A percentile compares a stretch with the other conserved stretches of the same genome.
Conservation (phyloP, 1,284 basidiomycete species). For the Pseudozyma thailandica region DNA sequence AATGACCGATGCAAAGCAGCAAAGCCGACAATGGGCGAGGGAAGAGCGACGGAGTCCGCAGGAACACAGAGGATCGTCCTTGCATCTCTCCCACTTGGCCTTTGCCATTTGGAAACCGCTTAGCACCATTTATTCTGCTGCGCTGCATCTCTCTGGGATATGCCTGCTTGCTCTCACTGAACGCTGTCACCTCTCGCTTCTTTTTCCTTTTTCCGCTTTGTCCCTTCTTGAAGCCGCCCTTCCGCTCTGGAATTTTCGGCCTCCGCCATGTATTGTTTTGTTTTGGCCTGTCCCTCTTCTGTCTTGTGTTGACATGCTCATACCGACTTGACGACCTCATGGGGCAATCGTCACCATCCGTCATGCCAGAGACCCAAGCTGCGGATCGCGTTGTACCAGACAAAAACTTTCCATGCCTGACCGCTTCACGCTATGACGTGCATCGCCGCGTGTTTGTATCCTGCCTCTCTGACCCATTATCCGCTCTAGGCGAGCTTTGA, state of each 20-base stretch:
- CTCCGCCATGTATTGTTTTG: too few relatives aligned
- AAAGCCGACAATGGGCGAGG: background rate
- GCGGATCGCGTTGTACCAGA: slow-evolving; percentile 1
- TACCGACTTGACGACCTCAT: too few relatives aligned
- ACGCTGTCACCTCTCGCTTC: too few relatives aligned
- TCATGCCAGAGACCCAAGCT: background rate
- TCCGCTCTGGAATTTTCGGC: background rate
- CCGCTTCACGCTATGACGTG: slow-evolving; percentile 3
- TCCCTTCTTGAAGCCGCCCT: background rate
- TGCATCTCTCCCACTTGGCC: slow-evolving; percentile 3
- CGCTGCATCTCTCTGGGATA: too few relatives aligned
- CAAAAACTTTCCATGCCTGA: too few relatives aligned
- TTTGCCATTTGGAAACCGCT: too few relatives aligned
- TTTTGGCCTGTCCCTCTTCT: too few relatives aligned
- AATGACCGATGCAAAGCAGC: background rate
- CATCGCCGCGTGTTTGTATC: slow-evolving; percentile 9
- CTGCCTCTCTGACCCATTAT: slow-evolving; percentile 2
- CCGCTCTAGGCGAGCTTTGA: slow-evolving; percentile 5
- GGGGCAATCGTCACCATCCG: background rate
- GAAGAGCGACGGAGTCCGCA: background rate
- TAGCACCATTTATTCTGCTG: too few relatives aligned
- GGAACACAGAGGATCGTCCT: slow-evolving; percentile 1
- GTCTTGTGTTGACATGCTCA: too few relatives aligned
- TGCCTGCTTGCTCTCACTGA: too few relatives aligned
- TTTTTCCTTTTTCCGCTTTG: background rate